Evolutionary conservation across 768 basidiomycete genomes (phyloP), one percentile per base, ranked within the genome.

Genomic region (Naganishia friedmannii): DNA sequence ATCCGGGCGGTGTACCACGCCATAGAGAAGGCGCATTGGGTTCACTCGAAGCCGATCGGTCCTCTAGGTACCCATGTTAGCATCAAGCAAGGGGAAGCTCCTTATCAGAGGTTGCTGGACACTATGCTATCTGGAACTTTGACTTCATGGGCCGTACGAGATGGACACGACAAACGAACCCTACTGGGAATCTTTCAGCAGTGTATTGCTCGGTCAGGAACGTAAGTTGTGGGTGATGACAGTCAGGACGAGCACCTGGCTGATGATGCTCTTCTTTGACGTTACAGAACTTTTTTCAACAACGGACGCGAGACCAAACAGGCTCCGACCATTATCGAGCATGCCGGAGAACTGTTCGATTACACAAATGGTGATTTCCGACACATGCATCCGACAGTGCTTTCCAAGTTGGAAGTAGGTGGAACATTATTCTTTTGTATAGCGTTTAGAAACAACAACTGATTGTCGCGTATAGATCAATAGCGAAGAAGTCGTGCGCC

Each of bases 1-100:
- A 37, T 81, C 1, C 67, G 76, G 21, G 54, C 67, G 1, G 70
- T 82, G 45, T 12, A 80, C 28, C 29, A 68, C 5, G 79, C 77
- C 23, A 82, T 84, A 31, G 32, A 77, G 1, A 10, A 74, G 67
- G 55, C 72, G 4, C 65, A 71, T 21, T 76, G 79, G 74, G 73
- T 72, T 65, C 70, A 73, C 23, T 68, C 73, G 15, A 74, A 69
- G 56, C 82, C 82, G 1, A 68, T 84, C 31, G 81, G 83, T 0
- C 95, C 95, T 0, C 82, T 97, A 29, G 95, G 95, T 0, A 72
- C 85, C 58, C 85, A 87, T 77, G 89, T 97, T 75, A 89, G 88
- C 74, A 86, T 92, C 45, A 86, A 84, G 74, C 15, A 48, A 39
- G 67, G 66, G 0, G 90, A 94, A 58, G 82, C 84, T 2, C 75